phyloP scores from a whole-genome alignment of 106 monocot genomes.

The Allium sativum region DNA sequence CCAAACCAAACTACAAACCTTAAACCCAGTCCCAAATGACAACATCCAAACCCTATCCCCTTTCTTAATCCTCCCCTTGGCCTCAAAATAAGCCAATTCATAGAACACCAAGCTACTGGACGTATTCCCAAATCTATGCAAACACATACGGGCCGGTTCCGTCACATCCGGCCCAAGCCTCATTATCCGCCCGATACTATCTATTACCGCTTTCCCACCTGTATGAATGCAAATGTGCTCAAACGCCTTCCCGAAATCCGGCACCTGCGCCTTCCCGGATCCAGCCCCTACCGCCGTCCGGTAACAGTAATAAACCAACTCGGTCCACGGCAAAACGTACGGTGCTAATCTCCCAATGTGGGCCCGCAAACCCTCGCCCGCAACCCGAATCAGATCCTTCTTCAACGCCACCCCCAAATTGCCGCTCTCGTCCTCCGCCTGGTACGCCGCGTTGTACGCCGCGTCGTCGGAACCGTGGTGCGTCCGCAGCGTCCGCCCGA shows the following conservation, averaged over 20 bases:
- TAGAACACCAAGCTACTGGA: conserved; percentile 64
- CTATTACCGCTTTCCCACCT: conserved; percentile 56
- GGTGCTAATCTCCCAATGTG: conserved; percentile 35
- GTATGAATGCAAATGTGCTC: conserved; percentile 59
- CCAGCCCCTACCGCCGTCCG: neutral
- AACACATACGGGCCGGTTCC: conserved; percentile 57
- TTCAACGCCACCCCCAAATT: conserved; percentile 24
- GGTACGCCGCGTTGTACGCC: conserved; percentile 32
- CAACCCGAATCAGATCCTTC: conserved; percentile 35
- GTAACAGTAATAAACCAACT: conserved; percentile 13
- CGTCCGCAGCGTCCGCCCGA: conserved; percentile 25
- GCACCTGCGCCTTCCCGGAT: conserved; percentile 20
- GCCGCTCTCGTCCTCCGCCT: conserved; percentile 27
- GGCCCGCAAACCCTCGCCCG: conserved; percentile 19
- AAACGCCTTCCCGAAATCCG: conserved; percentile 45
- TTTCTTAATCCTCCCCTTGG: conserved; percentile 31
- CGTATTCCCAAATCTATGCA: conserved; percentile 76
- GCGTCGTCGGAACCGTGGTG: conserved; percentile 45
- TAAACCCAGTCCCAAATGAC: conserved; percentile 62
- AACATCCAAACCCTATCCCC: conserved; percentile 67
- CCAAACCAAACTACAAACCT: conserved; percentile 50
- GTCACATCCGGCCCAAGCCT: conserved; percentile 15
- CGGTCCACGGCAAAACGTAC: conserved; percentile 20
- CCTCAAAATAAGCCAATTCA: conserved; percentile 67
- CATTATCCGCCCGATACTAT: conserved; percentile 24